A percentile compares a stretch with the other conserved stretches of the same genome.
phyloP scores from a whole-genome alignment of 768 basidiomycete species.

The Scleroderma citrinum region DNA sequence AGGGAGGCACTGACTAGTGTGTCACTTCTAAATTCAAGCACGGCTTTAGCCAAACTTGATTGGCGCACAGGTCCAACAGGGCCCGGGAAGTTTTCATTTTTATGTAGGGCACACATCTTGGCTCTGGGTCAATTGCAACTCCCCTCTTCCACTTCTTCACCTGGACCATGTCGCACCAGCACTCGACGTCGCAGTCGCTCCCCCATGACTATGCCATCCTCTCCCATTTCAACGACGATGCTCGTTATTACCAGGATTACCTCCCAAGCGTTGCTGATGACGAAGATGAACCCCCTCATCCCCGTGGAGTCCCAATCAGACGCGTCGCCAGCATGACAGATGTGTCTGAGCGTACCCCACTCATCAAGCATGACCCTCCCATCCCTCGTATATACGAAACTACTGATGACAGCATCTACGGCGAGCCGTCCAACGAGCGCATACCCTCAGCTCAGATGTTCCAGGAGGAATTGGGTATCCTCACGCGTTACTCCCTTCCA shows the following conservation, averaged over 20 bases:
- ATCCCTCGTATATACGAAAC: conserved; percentile 52
- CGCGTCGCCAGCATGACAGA: not conserved
- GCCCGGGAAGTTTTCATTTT: no score
- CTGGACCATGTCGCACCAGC: not conserved
- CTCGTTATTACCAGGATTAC: not conserved
- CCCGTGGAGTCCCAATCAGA: not conserved
- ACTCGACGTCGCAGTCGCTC: conserved; percentile 30
- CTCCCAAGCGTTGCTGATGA: not conserved
- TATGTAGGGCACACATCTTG: not conserved
- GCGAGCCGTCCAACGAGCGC: no score
- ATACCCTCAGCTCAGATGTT: conserved; percentile 21
- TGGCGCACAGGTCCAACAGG: no score
- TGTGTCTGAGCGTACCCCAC: no score
- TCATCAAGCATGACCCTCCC: conserved; percentile 17
- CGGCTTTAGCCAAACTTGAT: no score
- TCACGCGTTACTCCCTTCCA: conserved; percentile 21
- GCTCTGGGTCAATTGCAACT: not conserved
- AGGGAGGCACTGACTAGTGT: no score
- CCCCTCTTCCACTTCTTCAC: not conserved
- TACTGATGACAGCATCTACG: no score
- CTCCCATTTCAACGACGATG: conserved; percentile 38
- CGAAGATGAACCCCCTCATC: not conserved
- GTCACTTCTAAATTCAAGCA: no score
- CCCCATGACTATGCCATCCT: conserved; percentile 61
- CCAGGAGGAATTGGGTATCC: conserved; percentile 51